Conservation (phyloP, 352 stramenopile species). For the Aphanomyces invadans region DNA sequence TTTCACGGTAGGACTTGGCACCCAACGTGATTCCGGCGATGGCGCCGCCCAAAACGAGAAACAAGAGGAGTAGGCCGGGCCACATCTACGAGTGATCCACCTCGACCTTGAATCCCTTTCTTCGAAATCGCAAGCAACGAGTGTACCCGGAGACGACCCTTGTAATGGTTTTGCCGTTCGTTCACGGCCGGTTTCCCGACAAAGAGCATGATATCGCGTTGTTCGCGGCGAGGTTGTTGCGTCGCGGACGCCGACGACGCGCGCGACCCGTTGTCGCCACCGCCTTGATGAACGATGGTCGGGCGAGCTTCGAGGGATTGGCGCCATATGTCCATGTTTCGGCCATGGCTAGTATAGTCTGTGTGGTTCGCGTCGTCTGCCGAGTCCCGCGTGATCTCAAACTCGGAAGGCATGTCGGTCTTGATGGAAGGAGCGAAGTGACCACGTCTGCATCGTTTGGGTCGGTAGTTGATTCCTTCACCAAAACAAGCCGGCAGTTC, state of each 20-base stretch:
- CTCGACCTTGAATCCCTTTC: too few relatives aligned
- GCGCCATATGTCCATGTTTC: constrained; percentile 5
- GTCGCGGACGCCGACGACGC: background rate
- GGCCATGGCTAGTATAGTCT: background rate
- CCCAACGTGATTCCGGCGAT: constrained; percentile 43
- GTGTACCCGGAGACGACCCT: constrained; percentile 51
- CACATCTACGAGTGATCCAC: constrained; percentile 38
- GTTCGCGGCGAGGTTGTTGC: constrained; percentile 6
- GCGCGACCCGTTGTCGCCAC: too few relatives aligned
- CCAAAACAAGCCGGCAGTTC: too few relatives aligned
- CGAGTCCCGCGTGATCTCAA: background rate
- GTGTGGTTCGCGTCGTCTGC: background rate
- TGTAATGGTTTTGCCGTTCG: constrained; percentile 42
- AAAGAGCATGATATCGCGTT: background rate
- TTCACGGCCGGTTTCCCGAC: constrained; percentile 1
- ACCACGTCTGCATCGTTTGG: too few relatives aligned
- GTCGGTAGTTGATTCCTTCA: too few relatives aligned
- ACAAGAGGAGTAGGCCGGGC: constrained; percentile 46
- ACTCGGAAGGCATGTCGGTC: background rate
- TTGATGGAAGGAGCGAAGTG: background rate
- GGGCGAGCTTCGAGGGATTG: constrained; percentile 2
- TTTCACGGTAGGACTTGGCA: constrained; percentile 35
- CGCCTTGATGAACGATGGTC: background rate
- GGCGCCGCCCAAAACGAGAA: constrained; percentile 36
- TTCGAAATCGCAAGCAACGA: too few relatives aligned